Evolutionary conservation across 129 eudicot species (phyloP).

Genomic region (Scalesia atractyloides): DNA sequence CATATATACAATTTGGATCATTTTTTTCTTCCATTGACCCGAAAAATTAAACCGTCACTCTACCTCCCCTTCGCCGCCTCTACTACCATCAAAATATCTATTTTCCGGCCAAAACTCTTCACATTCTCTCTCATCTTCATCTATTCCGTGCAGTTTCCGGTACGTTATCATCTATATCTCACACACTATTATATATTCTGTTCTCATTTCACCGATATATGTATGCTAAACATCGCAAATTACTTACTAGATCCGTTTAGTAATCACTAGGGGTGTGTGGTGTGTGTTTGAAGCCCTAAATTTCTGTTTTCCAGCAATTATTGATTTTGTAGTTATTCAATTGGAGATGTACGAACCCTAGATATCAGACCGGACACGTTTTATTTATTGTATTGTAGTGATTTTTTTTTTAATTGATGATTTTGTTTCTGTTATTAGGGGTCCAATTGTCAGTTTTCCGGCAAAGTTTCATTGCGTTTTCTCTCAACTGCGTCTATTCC

Average conservation of each 20-base stretch:
- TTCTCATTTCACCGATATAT: slow-evolving; percentile 4
- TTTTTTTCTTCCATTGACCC: slow-evolving; percentile 11
- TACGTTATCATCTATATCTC: slow-evolving; percentile 16
- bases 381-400: too few species aligned
- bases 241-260: slow-evolving; percentile 7
- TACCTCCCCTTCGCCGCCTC: neutral
- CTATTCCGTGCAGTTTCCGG: neutral
- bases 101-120: slow-evolving; percentile 21
- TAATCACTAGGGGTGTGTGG: neutral
- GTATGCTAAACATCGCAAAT: slow-evolving; percentile 1
- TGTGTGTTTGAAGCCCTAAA: slow-evolving; percentile 10
- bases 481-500: too few species aligned
- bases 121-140: neutral
- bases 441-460: too few species aligned
- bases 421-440: too few species aligned
- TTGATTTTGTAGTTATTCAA: neutral
- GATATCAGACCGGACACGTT: neutral
- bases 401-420: too few species aligned
- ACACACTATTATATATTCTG: neutral
- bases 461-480: too few species aligned
- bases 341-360: slow-evolving; percentile 23
- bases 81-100: slow-evolving; percentile 1
- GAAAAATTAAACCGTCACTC: slow-evolving; percentile 6
- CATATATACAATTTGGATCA: neutral
- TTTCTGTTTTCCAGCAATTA: slow-evolving; percentile 1